Evolutionary conservation across 805 yeast genomes (phyloP).

Genomic region (Wickerhamiella slavikovae): DNA sequence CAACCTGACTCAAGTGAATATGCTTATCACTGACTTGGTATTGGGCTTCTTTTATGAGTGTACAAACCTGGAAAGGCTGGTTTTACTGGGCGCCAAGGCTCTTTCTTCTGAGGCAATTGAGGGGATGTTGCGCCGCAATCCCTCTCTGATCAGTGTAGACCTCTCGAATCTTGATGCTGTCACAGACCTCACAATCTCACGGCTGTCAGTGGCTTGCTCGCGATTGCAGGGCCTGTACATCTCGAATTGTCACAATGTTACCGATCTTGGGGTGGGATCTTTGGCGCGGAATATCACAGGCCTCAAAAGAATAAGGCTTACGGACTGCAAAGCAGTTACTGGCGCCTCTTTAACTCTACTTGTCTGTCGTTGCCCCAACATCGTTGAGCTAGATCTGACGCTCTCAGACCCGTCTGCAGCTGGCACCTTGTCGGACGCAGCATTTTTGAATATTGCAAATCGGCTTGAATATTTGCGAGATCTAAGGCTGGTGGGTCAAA

Average conservation of each 20-base stretch:
- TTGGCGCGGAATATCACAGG: conserved; percentile 46
- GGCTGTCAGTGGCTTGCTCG: conserved; percentile 50
- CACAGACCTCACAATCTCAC: conserved; percentile 46
- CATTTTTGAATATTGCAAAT: conserved; percentile 34
- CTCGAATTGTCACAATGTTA: conserved; percentile 57
- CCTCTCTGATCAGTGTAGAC: conserved; percentile 64
- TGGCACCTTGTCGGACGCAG: conserved; percentile 26
- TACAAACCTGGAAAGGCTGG: conserved; percentile 60
- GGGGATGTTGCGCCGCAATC: conserved; percentile 40
- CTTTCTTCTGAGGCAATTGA: conserved; percentile 43
- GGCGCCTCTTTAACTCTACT: conserved; percentile 41
- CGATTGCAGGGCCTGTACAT: conserved; percentile 79
- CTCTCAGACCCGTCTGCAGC: conserved; percentile 9
- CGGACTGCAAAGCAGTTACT: conserved; percentile 45
- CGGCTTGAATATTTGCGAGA: conserved; percentile 61
- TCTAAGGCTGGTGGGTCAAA: conserved; percentile 57
- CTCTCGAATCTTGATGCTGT: conserved; percentile 55
- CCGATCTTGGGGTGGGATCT: conserved; percentile 38
- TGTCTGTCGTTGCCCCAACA: conserved; percentile 49
- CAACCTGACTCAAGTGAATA: conserved; percentile 58
- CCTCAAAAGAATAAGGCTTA: conserved; percentile 64
- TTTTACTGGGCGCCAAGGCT: conserved; percentile 59
- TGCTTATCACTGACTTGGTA: conserved; percentile 41
- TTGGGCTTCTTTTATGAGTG: conserved; percentile 44
- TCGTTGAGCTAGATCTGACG: conserved; percentile 81